These are phyloP conservation scores for Debaryomyces subglobosus DNA, from an alignment of 1,139 yeast species.

Conservation along the genomic window DNA sequence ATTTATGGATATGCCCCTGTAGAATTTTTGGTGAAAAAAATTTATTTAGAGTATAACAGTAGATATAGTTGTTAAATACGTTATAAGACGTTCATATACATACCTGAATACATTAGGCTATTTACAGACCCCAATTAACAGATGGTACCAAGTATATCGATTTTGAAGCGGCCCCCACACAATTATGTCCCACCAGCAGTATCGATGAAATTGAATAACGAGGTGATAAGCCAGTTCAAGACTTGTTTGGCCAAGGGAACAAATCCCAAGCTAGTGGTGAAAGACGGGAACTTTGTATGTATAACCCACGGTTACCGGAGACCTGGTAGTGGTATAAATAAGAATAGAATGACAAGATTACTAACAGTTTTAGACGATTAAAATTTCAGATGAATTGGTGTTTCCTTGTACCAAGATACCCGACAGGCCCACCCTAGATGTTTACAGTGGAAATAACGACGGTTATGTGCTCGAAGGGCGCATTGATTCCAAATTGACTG, in stretches of 20 bases:
- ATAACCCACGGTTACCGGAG: slow-evolving; percentile 1
- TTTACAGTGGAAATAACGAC: slow-evolving; percentile 25
- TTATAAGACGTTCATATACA: background rate
- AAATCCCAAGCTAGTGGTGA: slow-evolving; percentile 38
- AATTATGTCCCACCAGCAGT: slow-evolving; percentile 22
- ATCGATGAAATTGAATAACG: slow-evolving; percentile 31
- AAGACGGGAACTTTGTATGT: slow-evolving; percentile 39
- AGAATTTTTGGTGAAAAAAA: slow-evolving; percentile 3
- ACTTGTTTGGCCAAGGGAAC: slow-evolving; percentile 18
- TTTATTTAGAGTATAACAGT: background rate
- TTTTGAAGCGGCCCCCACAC: slow-evolving; percentile 8
- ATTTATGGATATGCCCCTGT: slow-evolving; percentile 2
- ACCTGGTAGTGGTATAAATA: background rate
- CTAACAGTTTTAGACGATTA: slow-evolving; percentile 27
- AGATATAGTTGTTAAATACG: background rate
- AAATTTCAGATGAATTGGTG: slow-evolving; percentile 28
- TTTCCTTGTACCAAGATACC: slow-evolving; percentile 40
- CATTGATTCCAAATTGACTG: slow-evolving; percentile 35
- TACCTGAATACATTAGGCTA: slow-evolving; percentile 5
- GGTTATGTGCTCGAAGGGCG: slow-evolving; percentile 32
- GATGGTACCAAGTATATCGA: slow-evolving; percentile 5
- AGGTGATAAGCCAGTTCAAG: slow-evolving; percentile 26
- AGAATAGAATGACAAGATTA: background rate
- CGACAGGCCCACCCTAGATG: slow-evolving; percentile 41
- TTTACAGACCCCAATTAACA: background rate